Evolutionary conservation across 495 filamentous ascomycete species (phyloP), one percentile per base, ranked within the genome.

Genomic region (Trichoderma asperelloides): DNA sequence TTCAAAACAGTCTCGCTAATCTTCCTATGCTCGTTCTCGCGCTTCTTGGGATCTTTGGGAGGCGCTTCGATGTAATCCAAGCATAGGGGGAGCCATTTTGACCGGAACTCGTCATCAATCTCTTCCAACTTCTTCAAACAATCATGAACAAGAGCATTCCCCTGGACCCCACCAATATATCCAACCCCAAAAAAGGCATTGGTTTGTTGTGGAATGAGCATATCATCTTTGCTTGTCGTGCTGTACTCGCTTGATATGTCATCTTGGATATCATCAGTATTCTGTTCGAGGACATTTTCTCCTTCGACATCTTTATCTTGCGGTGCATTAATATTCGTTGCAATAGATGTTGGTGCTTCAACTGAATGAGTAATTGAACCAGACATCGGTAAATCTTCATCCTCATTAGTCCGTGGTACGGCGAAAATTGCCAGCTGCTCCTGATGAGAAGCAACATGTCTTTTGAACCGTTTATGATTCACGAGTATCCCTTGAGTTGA

Each of bases 1-100:
- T 86, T 83, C 80, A 98, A 78, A 66, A 97, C 89, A 4, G 86
- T 91, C 80, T 97, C 95, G 33, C 84, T 87, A 39, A 97, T 72
- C 74, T 86, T 90, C 75, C 89, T 88, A 68, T 97, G 88, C 69
- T 94, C 89, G 49, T 90, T 89, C 23, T 86, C 86, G 49, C 86
- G 81, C 78, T 88, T 88, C 75, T 90, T 89, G 21, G 75, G 70
- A 28, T 97, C 92, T 3, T 70, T 71, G 0, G 95, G 95, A 15
- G 94, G 88, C 27, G 81, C 71, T 0, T 79, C 72, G 27, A 85
- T 80, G 75, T 88, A 97, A 39, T 84, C 74, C 0, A 85, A 77
- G 69, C 88, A 91, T 13, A 86, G 76, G 2, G 92, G 92, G 7
- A 88, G 69, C 66, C 93, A 81, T 65, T 83, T 80, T n/a, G 77